These are phyloP conservation scores for Fusarium sp. DNA, from an alignment of 2,329 filamentous ascomycete genomes.

Conservation along the genomic window DNA sequence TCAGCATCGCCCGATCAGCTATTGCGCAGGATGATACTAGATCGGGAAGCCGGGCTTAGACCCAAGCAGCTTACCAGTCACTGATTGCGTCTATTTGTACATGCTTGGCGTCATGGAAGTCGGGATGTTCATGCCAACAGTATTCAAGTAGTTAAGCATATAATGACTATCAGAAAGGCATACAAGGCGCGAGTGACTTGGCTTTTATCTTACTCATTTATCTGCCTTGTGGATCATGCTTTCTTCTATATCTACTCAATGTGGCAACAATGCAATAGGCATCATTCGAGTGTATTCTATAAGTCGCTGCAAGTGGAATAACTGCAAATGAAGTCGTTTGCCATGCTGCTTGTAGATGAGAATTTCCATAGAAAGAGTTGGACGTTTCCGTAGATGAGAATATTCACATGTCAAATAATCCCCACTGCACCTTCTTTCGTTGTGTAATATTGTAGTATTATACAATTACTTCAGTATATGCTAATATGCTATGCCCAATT, in stretches of 20 bases:
- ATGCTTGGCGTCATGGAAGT: not conserved
- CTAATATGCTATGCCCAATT: conserved; percentile 6
- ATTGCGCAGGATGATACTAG: conserved; percentile 44
- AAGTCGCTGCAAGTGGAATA: not conserved
- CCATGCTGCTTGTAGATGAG: not conserved
- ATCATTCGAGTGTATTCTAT: not conserved
- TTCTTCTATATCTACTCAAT: not conserved
- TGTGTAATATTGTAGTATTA: not conserved
- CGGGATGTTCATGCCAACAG: not conserved
- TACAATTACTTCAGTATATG: conserved; percentile 2
- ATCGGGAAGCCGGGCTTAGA: conserved; percentile 42
- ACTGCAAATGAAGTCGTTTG: not conserved
- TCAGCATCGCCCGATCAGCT: conserved; percentile 44
- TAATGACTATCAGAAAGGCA: not conserved
- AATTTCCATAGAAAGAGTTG: not conserved
- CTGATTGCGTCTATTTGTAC: not conserved
- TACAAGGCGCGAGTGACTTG: not conserved
- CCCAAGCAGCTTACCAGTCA: conserved; percentile 23
- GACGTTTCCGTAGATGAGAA: not conserved
- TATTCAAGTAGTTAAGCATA: not conserved
- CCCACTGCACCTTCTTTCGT: not conserved
- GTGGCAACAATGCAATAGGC: not conserved
- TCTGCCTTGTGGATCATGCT: not conserved
- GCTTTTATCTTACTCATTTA: not conserved
- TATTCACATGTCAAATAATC: not conserved